Percentiles rank a stretch among this genome's conserved stretches.
Evolutionary conservation across 2,329 filamentous ascomycete genomes (phyloP).

Genomic region (Microascus cirrosus): DNA sequence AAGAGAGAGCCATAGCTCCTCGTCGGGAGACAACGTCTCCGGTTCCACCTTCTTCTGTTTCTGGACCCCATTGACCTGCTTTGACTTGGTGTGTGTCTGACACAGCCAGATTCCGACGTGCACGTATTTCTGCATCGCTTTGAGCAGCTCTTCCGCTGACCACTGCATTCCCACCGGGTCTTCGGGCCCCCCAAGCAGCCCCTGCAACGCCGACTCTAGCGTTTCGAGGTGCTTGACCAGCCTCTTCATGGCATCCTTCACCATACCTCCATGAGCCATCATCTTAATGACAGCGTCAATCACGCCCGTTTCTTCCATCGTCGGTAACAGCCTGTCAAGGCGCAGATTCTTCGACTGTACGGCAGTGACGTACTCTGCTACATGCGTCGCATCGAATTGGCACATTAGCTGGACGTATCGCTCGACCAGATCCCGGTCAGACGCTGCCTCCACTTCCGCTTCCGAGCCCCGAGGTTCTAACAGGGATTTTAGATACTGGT

Average conservation of each 20-base stretch:
- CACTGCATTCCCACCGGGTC: conserved; percentile 45
- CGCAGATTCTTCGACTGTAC: conserved; percentile 69
- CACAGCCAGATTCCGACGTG: conserved; percentile 95
- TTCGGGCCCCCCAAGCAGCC: conserved; percentile 53
- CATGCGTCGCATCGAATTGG: conserved; percentile 66
- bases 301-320: conserved; percentile 80
- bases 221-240: conserved; percentile 72
- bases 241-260: conserved; percentile 72
- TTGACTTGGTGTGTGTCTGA: conserved; percentile 65
- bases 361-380: conserved; percentile 71
- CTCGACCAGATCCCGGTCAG: conserved; percentile 58
- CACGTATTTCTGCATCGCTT: conserved; percentile 76
- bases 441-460: conserved; percentile 16
- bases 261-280: conserved; percentile 78
- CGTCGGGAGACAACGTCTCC: conserved; percentile 38
- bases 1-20: conserved; percentile 48
- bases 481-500: conserved; percentile 64
- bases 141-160: conserved; percentile 62
- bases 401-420: conserved; percentile 89
- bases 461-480: conserved; percentile 48
- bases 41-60: conserved; percentile 29
- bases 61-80: conserved; percentile 30
- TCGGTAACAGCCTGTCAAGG: conserved; percentile 70
- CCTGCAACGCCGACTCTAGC: conserved; percentile 66
- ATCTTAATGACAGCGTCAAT: conserved; percentile 88